Evolutionary conservation across 1,284 basidiomycete genomes (phyloP).

Genomic region (Caloboletus firmus): DNA sequence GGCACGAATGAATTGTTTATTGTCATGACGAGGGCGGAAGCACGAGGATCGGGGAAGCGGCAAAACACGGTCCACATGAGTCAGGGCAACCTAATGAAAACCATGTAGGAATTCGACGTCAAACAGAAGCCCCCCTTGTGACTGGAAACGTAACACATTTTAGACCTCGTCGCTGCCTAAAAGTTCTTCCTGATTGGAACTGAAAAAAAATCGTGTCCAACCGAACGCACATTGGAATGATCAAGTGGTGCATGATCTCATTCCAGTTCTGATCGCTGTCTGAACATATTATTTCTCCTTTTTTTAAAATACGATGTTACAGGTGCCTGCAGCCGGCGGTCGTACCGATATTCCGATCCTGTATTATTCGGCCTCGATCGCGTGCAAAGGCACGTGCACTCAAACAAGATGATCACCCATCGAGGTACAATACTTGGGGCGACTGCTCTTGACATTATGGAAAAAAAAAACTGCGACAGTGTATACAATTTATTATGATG

Average conservation of each 20-base stretch:
- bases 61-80: not conserved
- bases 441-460: not conserved
- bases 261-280: constrained; percentile 10
- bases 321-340: not conserved
- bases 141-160: not conserved
- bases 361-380: not conserved
- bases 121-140: constrained; percentile 1
- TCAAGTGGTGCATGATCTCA: constrained; percentile 4
- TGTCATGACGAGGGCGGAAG: constrained; percentile 6
- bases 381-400: not conserved
- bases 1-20: not conserved
- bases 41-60: constrained; percentile 7
- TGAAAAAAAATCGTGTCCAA: not conserved
- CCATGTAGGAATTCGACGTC: not conserved
- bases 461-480: not conserved
- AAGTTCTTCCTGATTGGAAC: too few relatives aligned
- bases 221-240: not conserved
- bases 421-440: too few relatives aligned
- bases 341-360: not conserved
- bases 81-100: not conserved
- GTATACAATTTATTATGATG: constrained; percentile 20
- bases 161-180: not conserved
- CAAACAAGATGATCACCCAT: too few relatives aligned
- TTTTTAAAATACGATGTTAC: not conserved
- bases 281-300: not conserved